phyloP scores from a whole-genome alignment of 495 filamentous ascomycete genomes.

The Platismatia glauca region DNA sequence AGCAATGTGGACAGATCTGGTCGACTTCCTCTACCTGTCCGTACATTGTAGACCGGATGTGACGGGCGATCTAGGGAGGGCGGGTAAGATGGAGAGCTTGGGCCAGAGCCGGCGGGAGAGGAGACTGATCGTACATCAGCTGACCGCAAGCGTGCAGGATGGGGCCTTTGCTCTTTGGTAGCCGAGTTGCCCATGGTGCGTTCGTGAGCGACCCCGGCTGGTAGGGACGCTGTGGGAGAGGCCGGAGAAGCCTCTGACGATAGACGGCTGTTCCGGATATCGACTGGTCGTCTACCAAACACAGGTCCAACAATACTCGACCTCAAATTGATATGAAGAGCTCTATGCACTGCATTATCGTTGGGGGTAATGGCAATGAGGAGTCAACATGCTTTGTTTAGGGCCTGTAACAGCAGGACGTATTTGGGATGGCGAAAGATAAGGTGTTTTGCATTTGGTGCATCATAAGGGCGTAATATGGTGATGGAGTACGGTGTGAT shows the following conservation, averaged over 20 bases:
- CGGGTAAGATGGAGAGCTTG: constrained; percentile 21
- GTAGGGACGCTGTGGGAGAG: not conserved
- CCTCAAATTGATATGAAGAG: not conserved
- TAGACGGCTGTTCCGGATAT: not conserved
- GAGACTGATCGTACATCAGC: constrained; percentile 20
- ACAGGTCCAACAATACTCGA: not conserved
- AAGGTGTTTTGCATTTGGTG: not conserved
- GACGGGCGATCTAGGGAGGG: constrained; percentile 19
- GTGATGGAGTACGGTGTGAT: not conserved
- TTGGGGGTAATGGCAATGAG: not conserved
- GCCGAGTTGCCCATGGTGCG: constrained; percentile 49
- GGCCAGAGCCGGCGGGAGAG: constrained; percentile 19
- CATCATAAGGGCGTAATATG: not conserved
- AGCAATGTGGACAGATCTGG: constrained; percentile 51
- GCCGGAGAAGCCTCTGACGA: not conserved
- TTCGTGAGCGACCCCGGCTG: not conserved
- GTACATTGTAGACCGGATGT: constrained; percentile 23
- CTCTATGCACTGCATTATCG: not conserved
- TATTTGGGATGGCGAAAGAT: not conserved
- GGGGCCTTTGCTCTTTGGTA: constrained; percentile 48
- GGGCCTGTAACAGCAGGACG: not conserved
- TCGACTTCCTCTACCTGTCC: constrained; percentile 42
- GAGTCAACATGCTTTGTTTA: not conserved
- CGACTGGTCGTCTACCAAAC: not conserved
- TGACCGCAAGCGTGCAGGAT: constrained; percentile 23